A percentile compares a stretch with the other conserved stretches of the same genome.
Conservation (phyloP, 176 grass and related monocot species). For the Hsuehochloa calcarea region DNA sequence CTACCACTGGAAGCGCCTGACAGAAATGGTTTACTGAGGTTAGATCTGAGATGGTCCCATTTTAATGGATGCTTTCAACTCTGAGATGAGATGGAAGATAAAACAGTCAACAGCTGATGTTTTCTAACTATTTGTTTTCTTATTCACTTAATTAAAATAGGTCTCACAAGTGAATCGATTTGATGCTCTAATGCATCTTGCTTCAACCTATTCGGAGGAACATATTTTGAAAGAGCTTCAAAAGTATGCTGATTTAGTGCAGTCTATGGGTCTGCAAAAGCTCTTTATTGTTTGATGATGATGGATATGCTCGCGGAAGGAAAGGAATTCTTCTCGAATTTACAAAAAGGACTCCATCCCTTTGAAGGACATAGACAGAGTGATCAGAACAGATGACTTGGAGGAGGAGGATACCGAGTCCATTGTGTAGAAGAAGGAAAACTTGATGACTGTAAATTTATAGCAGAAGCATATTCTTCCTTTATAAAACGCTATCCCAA, state of each 20-base stretch:
- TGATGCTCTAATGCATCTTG: constrained; percentile 68
- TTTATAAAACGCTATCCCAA: constrained; percentile 56
- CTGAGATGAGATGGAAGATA: neutral
- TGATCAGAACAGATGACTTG: neutral
- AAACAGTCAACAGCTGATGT: neutral
- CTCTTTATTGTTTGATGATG: constrained; percentile 60
- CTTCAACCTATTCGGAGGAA: constrained; percentile 45
- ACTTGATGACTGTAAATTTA: constrained; percentile 60
- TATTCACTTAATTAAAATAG: constrained; percentile 29
- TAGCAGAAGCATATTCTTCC: constrained; percentile 41
- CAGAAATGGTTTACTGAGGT: constrained; percentile 75
- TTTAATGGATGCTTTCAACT: neutral
- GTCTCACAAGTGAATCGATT: constrained; percentile 58
- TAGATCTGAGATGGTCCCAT: constrained; percentile 15
- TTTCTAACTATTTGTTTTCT: neutral
- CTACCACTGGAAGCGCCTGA: constrained; percentile 57
- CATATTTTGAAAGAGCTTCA: constrained; percentile 57
- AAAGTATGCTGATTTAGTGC: constrained; percentile 56
- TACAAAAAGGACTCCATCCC: constrained; percentile 47
- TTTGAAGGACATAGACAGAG: neutral
- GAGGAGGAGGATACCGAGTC: constrained; percentile 24
- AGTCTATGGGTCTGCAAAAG: constrained; percentile 79
- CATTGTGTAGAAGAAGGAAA: constrained; percentile 43
- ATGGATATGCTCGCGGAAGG: constrained; percentile 40
- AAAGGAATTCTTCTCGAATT: constrained; percentile 53